Conservation (phyloP, 2,329 filamentous ascomycete genomes). For the Penicillium janthinellum region DNA sequence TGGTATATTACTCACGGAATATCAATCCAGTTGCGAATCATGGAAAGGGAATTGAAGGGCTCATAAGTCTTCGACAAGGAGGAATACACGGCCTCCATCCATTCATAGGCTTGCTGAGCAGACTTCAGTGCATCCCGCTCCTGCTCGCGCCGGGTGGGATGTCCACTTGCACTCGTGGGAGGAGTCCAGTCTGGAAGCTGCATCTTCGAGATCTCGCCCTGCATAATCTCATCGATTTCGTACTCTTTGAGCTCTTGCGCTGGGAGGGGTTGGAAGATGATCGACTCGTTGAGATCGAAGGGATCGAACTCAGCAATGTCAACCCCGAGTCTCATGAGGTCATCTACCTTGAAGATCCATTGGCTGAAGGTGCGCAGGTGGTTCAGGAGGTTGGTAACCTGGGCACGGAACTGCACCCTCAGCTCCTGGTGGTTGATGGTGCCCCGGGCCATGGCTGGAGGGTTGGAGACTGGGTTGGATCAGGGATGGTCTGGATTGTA, state of each 20-base stretch:
- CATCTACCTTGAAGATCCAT: neutral
- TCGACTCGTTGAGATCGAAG: neutral
- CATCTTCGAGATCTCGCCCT: neutral
- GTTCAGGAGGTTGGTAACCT: neutral
- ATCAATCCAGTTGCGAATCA: neutral
- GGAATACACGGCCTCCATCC: neutral
- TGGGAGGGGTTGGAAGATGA: constrained; percentile 1
- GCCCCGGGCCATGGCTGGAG: neutral
- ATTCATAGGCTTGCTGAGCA: neutral
- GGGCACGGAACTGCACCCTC: neutral
- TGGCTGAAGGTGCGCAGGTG: neutral
- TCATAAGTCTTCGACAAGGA: neutral
- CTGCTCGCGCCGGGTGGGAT: neutral
- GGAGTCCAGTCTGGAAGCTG: neutral
- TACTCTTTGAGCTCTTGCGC: neutral
- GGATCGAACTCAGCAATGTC: neutral
- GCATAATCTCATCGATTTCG: neutral
- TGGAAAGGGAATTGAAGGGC: neutral
- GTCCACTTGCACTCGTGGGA: neutral
- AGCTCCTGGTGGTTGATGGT: neutral
- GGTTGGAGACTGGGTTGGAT: neutral
- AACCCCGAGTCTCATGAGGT: neutral
- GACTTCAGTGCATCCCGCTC: neutral
- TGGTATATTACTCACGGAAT: neutral
- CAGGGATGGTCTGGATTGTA: neutral